Evolutionary conservation across 1,284 basidiomycete genomes (phyloP), one percentile per base, ranked within the genome.

Genomic region (Pseudomicrostroma phylloplanum): DNA sequence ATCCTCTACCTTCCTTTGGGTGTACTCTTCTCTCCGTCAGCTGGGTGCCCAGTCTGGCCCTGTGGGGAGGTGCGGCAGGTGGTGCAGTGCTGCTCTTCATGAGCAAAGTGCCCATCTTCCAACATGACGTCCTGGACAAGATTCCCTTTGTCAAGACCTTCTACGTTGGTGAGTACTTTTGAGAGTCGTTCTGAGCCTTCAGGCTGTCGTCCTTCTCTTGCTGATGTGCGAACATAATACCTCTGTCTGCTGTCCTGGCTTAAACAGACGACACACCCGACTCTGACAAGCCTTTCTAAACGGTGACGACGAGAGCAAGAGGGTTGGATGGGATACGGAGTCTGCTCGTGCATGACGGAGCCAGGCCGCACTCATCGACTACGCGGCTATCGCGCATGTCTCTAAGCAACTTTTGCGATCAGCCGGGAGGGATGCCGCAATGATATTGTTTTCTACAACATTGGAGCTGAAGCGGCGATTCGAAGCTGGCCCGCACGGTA

Each of bases 31-130:
- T 61, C 60, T 64, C 65, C 26, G 46, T 65, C 63, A 73, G 73
- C 64, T 76, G 72, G 72, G 64, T 62, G 4, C 72, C 72, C 17
- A 56, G 70, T 15, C 66, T 74, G 53, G 73, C 72, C 15, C 43
- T 76, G 54, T 76, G 73, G 73, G 73, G 73, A 7, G 73, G 63
- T 55, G 73, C 65, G 19, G 72, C 62, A 26, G 73, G 64, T 15
- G 71, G 66, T 26, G 73, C 67, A 26, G 73, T 71, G 9, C 66
- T 66, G 57, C 70, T 76, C 49, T 74, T 76, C 65, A 63, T 73
- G 67, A 67, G 65, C 55, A 60, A 55, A 51, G 72, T 76, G 2
- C 73, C 73, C 43, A n/a, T 73, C 57, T 74, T 74, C 68, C 70
- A 76, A 61, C 64, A 62, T 48, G 73, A 76, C 48, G 67, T 76